Conservation (phyloP, 768 basidiomycete genomes). For the Russula sp. region DNA sequence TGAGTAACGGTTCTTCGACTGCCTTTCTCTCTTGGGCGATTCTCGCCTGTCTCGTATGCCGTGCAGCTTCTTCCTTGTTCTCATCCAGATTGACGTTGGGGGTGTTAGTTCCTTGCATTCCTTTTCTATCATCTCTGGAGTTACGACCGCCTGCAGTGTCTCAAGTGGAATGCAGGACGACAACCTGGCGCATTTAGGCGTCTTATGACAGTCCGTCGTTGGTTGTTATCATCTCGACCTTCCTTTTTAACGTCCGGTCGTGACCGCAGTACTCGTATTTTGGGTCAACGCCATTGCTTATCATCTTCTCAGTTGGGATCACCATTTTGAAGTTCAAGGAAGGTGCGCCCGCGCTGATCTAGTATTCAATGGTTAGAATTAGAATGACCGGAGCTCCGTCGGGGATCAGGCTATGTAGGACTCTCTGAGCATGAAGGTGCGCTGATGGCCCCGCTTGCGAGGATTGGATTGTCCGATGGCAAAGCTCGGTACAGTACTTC, state of each 20-base stretch:
- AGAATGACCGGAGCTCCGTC: neutral
- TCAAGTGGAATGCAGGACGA: constrained; percentile 66
- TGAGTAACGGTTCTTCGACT: constrained; percentile 68
- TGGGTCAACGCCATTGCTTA: constrained; percentile 56
- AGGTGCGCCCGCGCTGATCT: constrained; percentile 36
- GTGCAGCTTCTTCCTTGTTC: neutral
- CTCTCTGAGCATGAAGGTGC: constrained; percentile 28
- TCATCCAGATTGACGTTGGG: neutral
- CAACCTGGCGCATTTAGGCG: constrained; percentile 83
- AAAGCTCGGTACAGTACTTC: constrained; percentile 37
- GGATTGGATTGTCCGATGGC: neutral
- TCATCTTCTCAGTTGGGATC: constrained; percentile 55
- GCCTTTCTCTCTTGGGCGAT: constrained; percentile 75
- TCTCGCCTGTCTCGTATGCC: constrained; percentile 28
- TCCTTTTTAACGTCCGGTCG: neutral
- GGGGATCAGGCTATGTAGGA: constrained; percentile 24
- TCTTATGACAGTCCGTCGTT: constrained; percentile 72
- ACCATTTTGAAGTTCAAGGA: constrained; percentile 64
- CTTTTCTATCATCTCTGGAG: constrained; percentile 71
- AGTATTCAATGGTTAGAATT: neutral
- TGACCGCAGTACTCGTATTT: constrained; percentile 64
- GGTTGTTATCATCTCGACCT: neutral
- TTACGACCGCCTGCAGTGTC: constrained; percentile 70
- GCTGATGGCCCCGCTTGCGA: constrained; percentile 22
- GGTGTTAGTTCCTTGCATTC: constrained; percentile 53